Base-by-base conservation (phyloP, 257 asterid genomes). In the Penstemon davidsonii region DNA sequence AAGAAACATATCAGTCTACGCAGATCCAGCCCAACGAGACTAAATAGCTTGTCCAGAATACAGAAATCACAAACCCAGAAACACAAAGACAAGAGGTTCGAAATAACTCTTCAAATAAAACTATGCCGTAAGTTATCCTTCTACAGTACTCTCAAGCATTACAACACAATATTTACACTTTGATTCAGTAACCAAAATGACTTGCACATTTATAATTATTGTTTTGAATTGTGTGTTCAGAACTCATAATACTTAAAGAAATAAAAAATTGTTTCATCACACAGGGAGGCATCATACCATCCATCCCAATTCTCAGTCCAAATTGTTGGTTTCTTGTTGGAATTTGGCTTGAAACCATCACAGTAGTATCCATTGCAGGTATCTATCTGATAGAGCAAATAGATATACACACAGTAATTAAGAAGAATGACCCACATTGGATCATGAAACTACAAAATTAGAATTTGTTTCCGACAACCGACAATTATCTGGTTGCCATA, bases 261-360 rank as follows among this genome's bases (percentile, higher is more conserved):
- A 70, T 58, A 63, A 2, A 8, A 43, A 18, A 57, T 38, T 45
- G 19, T 69, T 58, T 62, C 39, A 59, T 64, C 49, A 36, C 60
- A 64, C 55, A 69, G 62, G 45, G 71, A 64, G 76, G 41, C 44
- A 66, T 8, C 68, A 45, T 89, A 92, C 98, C 98, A 90, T 85
- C 98, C 98, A 83, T 84, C 86, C 98, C 98, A 92, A 74, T 90
- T 86, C 82, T 92, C 98, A 5, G 98, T 90, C 98, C 97, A 90
- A 66, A 92, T 3, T 41, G 33, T 70, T 4, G 97, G 98, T 83
- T 90, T 90, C 72, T 81, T 83, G 54, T 77, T 74, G 70, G 98
- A 86, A 79, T 88, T 92, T 54, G 98, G 97, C 82, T 74, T 81
- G 86, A 81, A 92, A 62, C 85, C 87, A 71, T 92, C 98, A 54